Evolutionary conservation across 208 protist genomes (phyloP).

Genomic region (Trichomonas tenax): DNA sequence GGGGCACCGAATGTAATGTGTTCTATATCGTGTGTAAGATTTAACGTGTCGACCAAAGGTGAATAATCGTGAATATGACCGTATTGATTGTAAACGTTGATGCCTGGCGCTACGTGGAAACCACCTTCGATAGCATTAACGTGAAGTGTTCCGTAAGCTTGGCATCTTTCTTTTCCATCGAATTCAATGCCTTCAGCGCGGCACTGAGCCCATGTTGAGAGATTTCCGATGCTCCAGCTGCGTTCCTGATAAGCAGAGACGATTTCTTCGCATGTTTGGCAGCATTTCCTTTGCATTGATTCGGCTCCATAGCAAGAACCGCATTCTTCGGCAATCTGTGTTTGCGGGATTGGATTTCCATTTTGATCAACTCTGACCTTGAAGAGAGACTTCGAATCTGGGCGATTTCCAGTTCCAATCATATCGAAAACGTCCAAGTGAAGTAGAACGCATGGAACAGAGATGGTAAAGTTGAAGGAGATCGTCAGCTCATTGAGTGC

Average conservation of each 20-base stretch:
- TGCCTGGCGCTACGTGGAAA: not conserved
- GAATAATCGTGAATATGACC: not conserved
- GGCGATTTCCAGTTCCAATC: not conserved
- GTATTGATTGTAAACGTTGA: not conserved
- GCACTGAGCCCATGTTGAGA: not conserved
- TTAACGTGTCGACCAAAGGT: not conserved
- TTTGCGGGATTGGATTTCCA: not conserved
- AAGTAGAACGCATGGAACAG: not conserved
- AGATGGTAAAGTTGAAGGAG: not conserved
- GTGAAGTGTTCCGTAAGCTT: not conserved
- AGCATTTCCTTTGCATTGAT: not conserved
- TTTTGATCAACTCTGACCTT: not conserved
- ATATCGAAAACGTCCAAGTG: conserved; percentile 12
- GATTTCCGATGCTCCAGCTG: not conserved
- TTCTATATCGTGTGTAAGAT: not conserved
- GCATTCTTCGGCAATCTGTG: not conserved
- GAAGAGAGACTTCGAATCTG: not conserved
- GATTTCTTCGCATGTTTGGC: conserved; percentile 22
- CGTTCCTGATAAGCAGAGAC: not conserved
- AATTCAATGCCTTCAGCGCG: not conserved
- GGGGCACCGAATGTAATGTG: not conserved
- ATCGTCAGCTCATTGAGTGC: not conserved
- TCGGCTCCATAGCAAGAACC: conserved; percentile 21
- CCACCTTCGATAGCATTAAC: not conserved
- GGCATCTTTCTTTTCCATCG: not conserved